Evolutionary conservation across 1,284 basidiomycete genomes (phyloP), one percentile per base, ranked within the genome.

Genomic region (Neolentinus lepideus): DNA sequence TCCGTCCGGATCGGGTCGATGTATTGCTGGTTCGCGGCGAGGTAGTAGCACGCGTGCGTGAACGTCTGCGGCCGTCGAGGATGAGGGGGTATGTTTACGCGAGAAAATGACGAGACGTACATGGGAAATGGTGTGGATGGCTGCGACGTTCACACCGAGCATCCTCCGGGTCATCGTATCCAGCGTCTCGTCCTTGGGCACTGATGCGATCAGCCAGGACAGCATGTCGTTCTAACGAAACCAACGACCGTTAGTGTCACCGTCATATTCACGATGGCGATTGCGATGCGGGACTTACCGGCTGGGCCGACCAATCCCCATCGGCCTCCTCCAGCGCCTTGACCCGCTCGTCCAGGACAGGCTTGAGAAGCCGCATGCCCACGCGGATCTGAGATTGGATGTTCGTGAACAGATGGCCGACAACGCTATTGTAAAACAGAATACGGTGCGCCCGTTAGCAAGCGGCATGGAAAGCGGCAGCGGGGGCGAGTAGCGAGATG

Each of bases 1-100:
- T 57, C 58, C 33, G 52, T 54, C 10, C 59, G 55, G 12, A 62
- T 45, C 6, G 59, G 54, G 26, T 29, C 35, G 8, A 60, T 36
- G 47, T 72, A 74, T 51, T 53, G 59, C 52, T 62, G 31, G n/a
- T 57, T 38, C 14, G 61, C 48, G 11, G 57, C 54, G 9, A 63
- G 59, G 47, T 55, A 35, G 45, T 58, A 63, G 8, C 62, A 35
- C 19, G 54, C 48, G 14, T 56, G 53, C 10, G 59, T 59, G 35
- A 62, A 56, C 14, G 46, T 59, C 54, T 8, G 36, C 19, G 10
- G 21, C 21, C 24, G 53, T 12, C 38, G 16, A 1, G 27, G 19
- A 22, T 14, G 10, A 16, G 11, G 2, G 29, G 12, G 29, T n/a
- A 31, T 31, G 12, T 12, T 31, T 4, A 31, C 12, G 29, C 29